Evolutionary conservation across 2,329 filamentous ascomycete genomes (phyloP).

Genomic region (Fusarium sacchari): DNA sequence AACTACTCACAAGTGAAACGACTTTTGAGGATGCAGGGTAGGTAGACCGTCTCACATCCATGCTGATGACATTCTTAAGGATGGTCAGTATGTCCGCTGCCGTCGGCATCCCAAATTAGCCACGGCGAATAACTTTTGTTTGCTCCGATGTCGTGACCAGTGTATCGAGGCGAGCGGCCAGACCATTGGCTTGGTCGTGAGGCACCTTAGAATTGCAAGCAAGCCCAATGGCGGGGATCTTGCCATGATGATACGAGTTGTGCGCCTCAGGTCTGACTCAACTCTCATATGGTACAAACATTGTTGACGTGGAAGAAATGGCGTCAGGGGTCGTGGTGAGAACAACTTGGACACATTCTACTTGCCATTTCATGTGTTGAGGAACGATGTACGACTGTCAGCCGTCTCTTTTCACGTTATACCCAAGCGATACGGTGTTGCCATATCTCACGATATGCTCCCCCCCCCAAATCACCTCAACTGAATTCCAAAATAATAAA

Average conservation of each 20-base stretch:
- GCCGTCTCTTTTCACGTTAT: background rate
- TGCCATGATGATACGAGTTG: background rate
- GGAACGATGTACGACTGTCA: background rate
- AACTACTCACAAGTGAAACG: background rate
- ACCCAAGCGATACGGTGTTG: background rate
- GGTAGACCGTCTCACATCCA: background rate
- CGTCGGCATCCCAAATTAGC: slow-evolving; percentile 5
- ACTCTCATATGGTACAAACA: background rate
- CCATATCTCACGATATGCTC: background rate
- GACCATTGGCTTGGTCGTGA: background rate
- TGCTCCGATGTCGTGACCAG: background rate
- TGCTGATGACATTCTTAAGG: background rate
- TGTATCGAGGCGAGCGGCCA: background rate
- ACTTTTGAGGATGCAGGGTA: slow-evolving; percentile 11
- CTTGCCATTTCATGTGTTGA: background rate
- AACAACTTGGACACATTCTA: background rate
- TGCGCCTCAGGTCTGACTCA: background rate
- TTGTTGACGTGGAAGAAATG: background rate
- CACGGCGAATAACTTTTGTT: background rate
- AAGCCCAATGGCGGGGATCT: background rate
- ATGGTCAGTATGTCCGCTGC: background rate
- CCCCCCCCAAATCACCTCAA: background rate
- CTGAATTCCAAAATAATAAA: background rate
- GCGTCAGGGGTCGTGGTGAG: background rate
- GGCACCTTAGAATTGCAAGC: background rate